A percentile compares a stretch with the other conserved stretches of the same genome.
Conservation (phyloP, 257 asterid genomes). For the Oldenlandia corymbosa region DNA sequence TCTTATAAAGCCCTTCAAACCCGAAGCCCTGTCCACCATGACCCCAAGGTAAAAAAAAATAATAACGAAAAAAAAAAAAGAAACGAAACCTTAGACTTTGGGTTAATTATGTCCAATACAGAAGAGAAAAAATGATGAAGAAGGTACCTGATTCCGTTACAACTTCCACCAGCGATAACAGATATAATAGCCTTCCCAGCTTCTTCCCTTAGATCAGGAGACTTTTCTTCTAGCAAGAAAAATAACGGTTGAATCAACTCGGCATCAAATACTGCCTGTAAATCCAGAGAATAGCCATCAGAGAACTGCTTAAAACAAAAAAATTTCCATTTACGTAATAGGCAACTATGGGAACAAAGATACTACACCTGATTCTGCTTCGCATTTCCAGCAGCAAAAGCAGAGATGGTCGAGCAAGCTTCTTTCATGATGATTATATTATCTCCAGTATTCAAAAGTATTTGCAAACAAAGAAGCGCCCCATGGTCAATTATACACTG, state of each 20-base stretch:
- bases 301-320: not conserved
- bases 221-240: slow-evolving; percentile 70
- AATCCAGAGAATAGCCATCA: slow-evolving; percentile 15
- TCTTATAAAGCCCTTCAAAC: slow-evolving; percentile 64
- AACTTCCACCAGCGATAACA: slow-evolving; percentile 90
- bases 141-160: slow-evolving; percentile 76
- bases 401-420: slow-evolving; percentile 92
- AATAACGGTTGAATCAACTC: slow-evolving; percentile 70
- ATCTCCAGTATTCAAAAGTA: slow-evolving; percentile 73
- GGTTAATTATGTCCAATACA: not conserved
- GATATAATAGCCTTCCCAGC: slow-evolving; percentile 94
- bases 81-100: too few species aligned
- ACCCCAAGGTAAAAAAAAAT: slow-evolving; percentile 3
- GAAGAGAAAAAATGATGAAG: not conserved
- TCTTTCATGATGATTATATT: slow-evolving; percentile 93
- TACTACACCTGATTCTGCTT: slow-evolving; percentile 69
- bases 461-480: slow-evolving; percentile 68
- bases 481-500: slow-evolving; percentile 74
- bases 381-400: slow-evolving; percentile 86
- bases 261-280: slow-evolving; percentile 77
- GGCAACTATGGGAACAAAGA: not conserved
- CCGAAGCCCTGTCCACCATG: slow-evolving; percentile 51
- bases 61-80: too few species aligned
- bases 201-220: slow-evolving; percentile 88
- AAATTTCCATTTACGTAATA: not conserved